Evolutionary conservation across 305 asterid genomes (phyloP), one percentile per base, ranked within the genome.

Genomic region (Solanum hybrid): DNA sequence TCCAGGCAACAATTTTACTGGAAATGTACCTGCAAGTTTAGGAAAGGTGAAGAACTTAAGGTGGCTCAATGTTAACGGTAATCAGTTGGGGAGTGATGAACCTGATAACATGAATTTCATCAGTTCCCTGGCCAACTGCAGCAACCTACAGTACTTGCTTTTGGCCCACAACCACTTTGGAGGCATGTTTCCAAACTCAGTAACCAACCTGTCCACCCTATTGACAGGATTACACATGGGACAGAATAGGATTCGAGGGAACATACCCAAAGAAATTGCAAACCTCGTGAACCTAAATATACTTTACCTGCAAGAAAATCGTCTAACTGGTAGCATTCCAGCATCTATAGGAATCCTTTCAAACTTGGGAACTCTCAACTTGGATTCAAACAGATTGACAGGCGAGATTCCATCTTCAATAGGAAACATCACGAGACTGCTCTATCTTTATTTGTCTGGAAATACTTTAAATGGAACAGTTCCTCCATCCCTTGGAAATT

Each of bases 251-350:
- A 91, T 93, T 80, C 73, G 33, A 27, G 92, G 95, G 34, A 89
- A 41, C 76, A 91, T 92, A 57, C 94, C 94, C 3, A 32, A 76
- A 88, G 92, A 90, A 87, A 92, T 92, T 20, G 79, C 90, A 27
- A 88, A 92, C 61, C 92, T 91, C 24, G 82, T 86, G 29, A 90
- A 45, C 57, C 84, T 91, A 39, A 51, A 65, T 39, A 7, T 0
- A 13, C 57, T 93, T 5, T 0, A 22, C 22, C 32, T 93, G 22
- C 3, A 10, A 4, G 1, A 87, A 27, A 93, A 90, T 37, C 7
- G 20, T 84, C 91, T 90, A n/a, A 68, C 78, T 2, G 92, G 91
- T 22, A 76, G 85, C 14, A 87, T 91, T 80, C 91, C 93, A 88
- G 85, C 81, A 4, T 29, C 81, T 41, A 86, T 91, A 31, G 92